Evolutionary conservation across 306 rosid genomes (phyloP), one percentile per base, ranked within the genome.

Genomic region (Quercus glauca): DNA sequence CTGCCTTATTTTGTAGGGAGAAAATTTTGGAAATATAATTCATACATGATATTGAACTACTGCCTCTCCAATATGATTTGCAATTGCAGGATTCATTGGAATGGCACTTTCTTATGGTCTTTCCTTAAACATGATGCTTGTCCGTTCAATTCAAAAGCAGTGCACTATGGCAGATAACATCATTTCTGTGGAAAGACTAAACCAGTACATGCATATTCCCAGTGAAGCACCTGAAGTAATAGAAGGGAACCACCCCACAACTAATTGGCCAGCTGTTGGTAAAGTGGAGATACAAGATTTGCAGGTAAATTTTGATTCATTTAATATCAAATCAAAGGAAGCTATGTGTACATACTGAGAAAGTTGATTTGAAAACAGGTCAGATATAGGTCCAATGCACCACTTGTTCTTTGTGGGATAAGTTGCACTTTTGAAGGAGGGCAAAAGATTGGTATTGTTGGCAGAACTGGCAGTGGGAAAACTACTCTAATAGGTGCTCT

Each of bases 71-170:
- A 63, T 55, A 49, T 53, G 79, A 74, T 55, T 1, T 70, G 55
- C 61, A 28, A 18, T 76, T 85, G 35, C 86, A 94, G 97, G 97
- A 71, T 86, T 89, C 76, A 68, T 90, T 79, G 98, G 96, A 56
- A 88, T 94, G 93, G 96, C 94, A 35, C 87, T 94, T 59, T 90
- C 98, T 74, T 94, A 92, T 85, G 98, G 98, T 25, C 95, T 94
- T 77, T 81, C 97, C 37, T 78, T 94, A 8, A 94, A 88, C 72
- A 18, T 18, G 25, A 21, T 88, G 63, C 73, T 90, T 29, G 93
- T 92, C 41, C 65, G 29, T 74, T 88, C 96, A 31, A 86, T 90
- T 71, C 93, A 92, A 83, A 49, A 45, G 56, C 97, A 94, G 67
- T 94, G 97, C 89, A 81, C 64, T 71, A 13, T 85, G n/a, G 92